Evolutionary conservation across 2,329 filamentous ascomycete species (phyloP), one percentile per base, ranked within the genome.

Genomic region (Bipolaris zeicola): DNA sequence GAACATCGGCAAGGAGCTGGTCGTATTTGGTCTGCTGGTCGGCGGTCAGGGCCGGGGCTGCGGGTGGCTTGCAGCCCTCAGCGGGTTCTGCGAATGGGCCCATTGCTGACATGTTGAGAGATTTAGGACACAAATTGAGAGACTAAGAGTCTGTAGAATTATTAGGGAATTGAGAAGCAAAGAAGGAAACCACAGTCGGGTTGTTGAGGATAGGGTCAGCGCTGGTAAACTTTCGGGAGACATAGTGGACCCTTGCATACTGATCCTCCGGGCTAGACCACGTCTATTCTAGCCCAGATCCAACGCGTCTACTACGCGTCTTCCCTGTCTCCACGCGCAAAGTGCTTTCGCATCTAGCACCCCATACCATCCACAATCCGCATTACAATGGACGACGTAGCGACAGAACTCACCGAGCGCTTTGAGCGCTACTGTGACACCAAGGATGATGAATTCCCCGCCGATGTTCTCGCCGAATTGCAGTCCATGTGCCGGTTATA

Each of bases 1-100:
- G 87, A 42, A 87, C 91, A 50, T 85, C 83, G 44, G 85, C 81
- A 43, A 98, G 85, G 48, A 98, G 82, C 62, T 86, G 80, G 41
- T 88, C 85, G 79, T 97, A 98, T 79, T 96, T 97, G 64, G 82
- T 75, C 72, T 90, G 79, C 78, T 98, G 91, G 34, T 96, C 92
- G 8, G 84, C 71, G 10, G 88, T 92, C 67, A 97, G 84, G 55
- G 83, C 76, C 5, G 85, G 76, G 8, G 82, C 81, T 5, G 85
- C 72, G 11, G 79, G 72, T 2, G 89, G 86, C 55, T 83, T 85
- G 72, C 84, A 83, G 34, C 79, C 78, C 1, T 88, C 77, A 11
- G 55, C 68, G 31, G 75, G 73, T 37, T 70, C 61, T 8, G 70
- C 52, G 52, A 76, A 69, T 26, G 74, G 74, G 37, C 65, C 68